Evolutionary conservation across 2,329 filamentous ascomycete species (phyloP).

Genomic region (Arachnomyces sp.): DNA sequence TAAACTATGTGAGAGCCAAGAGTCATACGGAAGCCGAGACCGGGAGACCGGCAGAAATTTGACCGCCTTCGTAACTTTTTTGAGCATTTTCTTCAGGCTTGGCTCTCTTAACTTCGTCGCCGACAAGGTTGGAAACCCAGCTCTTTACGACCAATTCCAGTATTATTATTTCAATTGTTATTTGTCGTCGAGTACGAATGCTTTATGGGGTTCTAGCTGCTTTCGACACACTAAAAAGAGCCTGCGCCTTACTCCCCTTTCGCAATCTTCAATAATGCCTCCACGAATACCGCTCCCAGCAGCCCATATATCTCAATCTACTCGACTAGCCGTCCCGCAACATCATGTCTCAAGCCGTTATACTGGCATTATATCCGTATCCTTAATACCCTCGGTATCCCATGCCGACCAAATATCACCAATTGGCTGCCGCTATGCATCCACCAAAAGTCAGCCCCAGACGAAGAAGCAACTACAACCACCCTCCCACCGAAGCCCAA

Average conservation of each 20-base stretch:
- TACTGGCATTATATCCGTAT: conserved; percentile 5
- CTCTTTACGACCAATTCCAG: too few species aligned
- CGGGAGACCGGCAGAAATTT: not conserved
- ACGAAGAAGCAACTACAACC: conserved; percentile 52
- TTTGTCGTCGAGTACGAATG: not conserved
- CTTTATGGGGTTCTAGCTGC: not conserved
- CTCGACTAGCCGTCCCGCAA: conserved; percentile 28
- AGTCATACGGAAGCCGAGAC: conserved; percentile 8
- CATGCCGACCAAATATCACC: conserved; percentile 29
- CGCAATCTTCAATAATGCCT: conserved; percentile 38
- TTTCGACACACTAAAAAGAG: not conserved
- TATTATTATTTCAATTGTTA: too few species aligned
- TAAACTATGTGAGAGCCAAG: not conserved
- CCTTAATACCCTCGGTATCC: conserved; percentile 10
- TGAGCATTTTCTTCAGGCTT: not conserved
- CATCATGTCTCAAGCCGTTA: conserved; percentile 21
- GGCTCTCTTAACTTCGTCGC: too few species aligned
- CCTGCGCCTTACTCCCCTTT: not conserved
- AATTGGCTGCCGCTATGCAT: conserved; percentile 33
- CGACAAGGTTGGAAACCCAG: too few species aligned
- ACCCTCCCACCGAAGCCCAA: conserved; percentile 75
- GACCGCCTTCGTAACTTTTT: not conserved
- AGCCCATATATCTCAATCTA: conserved; percentile 27
- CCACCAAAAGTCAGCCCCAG: conserved; percentile 33
- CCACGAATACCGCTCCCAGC: conserved; percentile 43